phyloP scores from a whole-genome alignment of 441 rosid genomes.

The Biscutella laevigata region DNA sequence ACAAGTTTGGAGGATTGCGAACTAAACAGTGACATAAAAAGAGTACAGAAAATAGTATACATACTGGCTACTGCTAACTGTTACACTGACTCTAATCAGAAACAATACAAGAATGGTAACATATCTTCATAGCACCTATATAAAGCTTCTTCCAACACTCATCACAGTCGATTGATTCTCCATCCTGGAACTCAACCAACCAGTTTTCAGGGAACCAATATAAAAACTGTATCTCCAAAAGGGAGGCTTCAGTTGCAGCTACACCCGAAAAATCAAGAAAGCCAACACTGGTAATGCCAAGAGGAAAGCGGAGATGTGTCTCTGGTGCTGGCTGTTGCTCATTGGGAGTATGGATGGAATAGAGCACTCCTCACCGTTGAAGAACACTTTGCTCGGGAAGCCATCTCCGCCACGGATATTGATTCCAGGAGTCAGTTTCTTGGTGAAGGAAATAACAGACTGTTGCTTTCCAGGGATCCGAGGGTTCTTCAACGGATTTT shows the following conservation, averaged over 20 bases:
- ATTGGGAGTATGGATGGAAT: slow-evolving; percentile 55
- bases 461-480: slow-evolving; percentile 88
- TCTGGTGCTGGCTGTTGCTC: slow-evolving; percentile 31
- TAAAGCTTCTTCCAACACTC: slow-evolving; percentile 17
- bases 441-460: too few relatives aligned
- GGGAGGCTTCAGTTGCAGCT: slow-evolving; percentile 5
- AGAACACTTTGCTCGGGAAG: slow-evolving; percentile 75
- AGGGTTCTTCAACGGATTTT: slow-evolving; percentile 42
- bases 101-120: slow-evolving; percentile 21
- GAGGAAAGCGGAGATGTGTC: neutral
- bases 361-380: slow-evolving; percentile 87
- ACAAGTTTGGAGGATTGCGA: slow-evolving; percentile 3
- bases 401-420: slow-evolving; percentile 69
- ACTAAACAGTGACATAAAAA: neutral
- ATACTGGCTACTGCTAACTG: neutral
- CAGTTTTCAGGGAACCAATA: too few relatives aligned
- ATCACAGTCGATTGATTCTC: slow-evolving; percentile 18
- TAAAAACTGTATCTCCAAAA: slow-evolving; percentile 4
- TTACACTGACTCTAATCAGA: slow-evolving; percentile 3
- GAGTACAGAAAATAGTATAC: slow-evolving; percentile 16
- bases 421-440: slow-evolving; percentile 63
- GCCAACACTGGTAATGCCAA: slow-evolving; percentile 5
- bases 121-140: slow-evolving; percentile 21
- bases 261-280: slow-evolving; percentile 6
- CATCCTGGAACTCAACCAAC: too few relatives aligned